phyloP scores from a whole-genome alignment of 1,284 basidiomycete genomes.

The Agaricales sp. region DNA sequence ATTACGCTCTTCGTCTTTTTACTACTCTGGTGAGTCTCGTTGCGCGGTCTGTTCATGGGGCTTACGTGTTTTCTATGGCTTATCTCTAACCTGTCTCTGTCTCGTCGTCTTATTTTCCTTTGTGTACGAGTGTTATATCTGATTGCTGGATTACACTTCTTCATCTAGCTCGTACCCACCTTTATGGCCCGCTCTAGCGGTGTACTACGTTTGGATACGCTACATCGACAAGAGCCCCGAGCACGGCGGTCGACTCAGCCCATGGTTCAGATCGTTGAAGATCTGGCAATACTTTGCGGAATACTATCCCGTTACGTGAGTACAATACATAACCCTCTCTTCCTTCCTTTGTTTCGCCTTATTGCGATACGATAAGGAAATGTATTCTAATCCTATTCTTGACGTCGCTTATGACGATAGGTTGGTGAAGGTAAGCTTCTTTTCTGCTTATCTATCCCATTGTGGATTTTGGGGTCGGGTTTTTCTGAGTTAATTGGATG shows the following conservation, averaged over 20 bases:
- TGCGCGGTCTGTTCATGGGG: slow-evolving; percentile 1
- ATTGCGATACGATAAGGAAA: slow-evolving; percentile 4
- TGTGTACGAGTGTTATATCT: slow-evolving; percentile 3
- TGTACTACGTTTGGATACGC: slow-evolving; percentile 79
- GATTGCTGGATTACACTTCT: slow-evolving; percentile 3
- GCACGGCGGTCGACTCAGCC: slow-evolving; percentile 65
- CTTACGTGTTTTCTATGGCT: slow-evolving; percentile 6
- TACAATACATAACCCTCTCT: slow-evolving; percentile 14
- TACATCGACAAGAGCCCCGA: slow-evolving; percentile 74
- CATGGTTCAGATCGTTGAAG: slow-evolving; percentile 63
- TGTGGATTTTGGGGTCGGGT: slow-evolving; percentile 11
- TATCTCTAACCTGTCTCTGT: slow-evolving; percentile 3
- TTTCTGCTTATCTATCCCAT: background rate
- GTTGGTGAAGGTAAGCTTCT: slow-evolving; percentile 42
- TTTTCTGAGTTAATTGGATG: slow-evolving; percentile 1
- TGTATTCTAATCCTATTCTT: background rate
- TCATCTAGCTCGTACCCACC: slow-evolving; percentile 72
- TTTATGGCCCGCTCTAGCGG: slow-evolving; percentile 76
- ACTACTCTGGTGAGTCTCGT: slow-evolving; percentile 50
- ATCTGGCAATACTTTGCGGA: slow-evolving; percentile 86
- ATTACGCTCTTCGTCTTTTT: slow-evolving; percentile 66
- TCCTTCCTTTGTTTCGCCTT: slow-evolving; percentile 3
- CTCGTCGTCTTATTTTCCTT: slow-evolving; percentile 5
- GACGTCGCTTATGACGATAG: slow-evolving; percentile 20
- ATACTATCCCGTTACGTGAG: slow-evolving; percentile 87